Evolutionary conservation across 371 early-diverging fungal species (phyloP), one percentile per base, ranked within the genome.

Genomic region (Circinella minor): DNA sequence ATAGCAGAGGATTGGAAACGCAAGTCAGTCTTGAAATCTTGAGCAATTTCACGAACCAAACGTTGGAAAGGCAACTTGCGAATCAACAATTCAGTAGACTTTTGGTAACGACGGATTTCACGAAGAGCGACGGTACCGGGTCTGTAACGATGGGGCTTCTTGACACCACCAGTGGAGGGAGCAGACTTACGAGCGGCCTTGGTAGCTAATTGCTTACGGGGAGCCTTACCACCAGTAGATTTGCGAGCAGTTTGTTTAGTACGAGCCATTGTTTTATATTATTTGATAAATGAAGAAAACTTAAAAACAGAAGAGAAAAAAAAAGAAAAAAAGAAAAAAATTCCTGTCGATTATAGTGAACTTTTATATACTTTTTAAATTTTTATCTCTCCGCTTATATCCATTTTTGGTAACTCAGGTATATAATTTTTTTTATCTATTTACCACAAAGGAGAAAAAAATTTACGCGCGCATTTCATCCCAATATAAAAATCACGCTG

Each of bases 171-270:
- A 62, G 84, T 79, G 46, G 80, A 75, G 60, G 84, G 84, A 27
- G 84, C 84, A 63, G 77, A 77, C 75, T 83, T 83, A 72, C 85
- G 85, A 43, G 84, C 84, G 57, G 98, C 96, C 91, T 99, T 98
- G 81, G 97, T 96, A 77, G 97, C 96, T 65, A 99, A 86, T 83
- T 97, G 97, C 89, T 98, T 98, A 81, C 96, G 90, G 71, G 99
- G 98, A 47, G 95, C 95, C 83, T 99, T 99, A 79, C 99, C 98
- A 81, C 99, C 99, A 75, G 98, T 97, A 67, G 97, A 96, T 86
- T 99, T 99, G 84, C 98, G 95, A 77, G 99, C 99, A 77, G 99
- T 98, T 86, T 98, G 97, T 90, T 97, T 96, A 77, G 98, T 96
- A 83, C 98, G 90, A 76, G 98, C 97, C 97, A 96, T 96, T 65